Conservation (phyloP, 331 rosid genomes). For the Quercus lobata region DNA sequence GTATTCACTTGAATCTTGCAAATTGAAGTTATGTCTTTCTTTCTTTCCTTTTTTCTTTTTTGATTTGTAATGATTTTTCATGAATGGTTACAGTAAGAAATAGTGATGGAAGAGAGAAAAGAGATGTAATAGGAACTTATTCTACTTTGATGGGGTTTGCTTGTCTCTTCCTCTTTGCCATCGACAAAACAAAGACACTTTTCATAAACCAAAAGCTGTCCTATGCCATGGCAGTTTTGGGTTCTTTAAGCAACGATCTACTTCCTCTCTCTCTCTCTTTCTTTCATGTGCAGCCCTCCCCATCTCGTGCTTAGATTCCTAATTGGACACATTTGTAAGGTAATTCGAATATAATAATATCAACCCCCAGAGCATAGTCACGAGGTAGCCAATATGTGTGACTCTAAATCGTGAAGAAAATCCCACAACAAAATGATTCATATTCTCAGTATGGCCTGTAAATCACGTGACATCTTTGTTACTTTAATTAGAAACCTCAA, state of each 20-base stretch:
- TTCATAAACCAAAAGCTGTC: conserved; percentile 33
- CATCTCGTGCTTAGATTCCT: conserved; percentile 71
- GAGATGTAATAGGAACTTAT: not conserved
- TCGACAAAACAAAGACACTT: conserved; percentile 12
- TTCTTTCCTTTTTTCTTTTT: not conserved
- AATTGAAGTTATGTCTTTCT: not conserved
- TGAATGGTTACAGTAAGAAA: not conserved
- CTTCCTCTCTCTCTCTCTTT: conserved; percentile 6
- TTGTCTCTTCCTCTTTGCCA: conserved; percentile 32
- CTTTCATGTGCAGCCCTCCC: conserved; percentile 38
- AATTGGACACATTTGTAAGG: conserved; percentile 30
- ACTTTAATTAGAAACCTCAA: not conserved
- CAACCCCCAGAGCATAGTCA: conserved; percentile 32
- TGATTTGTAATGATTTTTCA: not conserved
- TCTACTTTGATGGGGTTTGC: conserved; percentile 26
- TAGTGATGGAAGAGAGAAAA: not conserved
- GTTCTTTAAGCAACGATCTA: conserved; percentile 12
- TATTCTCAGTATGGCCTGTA: conserved; percentile 13
- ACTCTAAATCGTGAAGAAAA: conserved; percentile 13
- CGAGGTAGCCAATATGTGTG: conserved; percentile 39
- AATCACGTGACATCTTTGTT: conserved; percentile 33
- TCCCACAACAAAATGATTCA: conserved; percentile 22
- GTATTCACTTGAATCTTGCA: not conserved
- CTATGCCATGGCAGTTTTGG: conserved; percentile 25
- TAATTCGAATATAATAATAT: conserved; percentile 28